Evolutionary conservation across 306 rosid genomes (phyloP), one percentile per base, ranked within the genome.

Genomic region (Trifolium fragiferum): DNA sequence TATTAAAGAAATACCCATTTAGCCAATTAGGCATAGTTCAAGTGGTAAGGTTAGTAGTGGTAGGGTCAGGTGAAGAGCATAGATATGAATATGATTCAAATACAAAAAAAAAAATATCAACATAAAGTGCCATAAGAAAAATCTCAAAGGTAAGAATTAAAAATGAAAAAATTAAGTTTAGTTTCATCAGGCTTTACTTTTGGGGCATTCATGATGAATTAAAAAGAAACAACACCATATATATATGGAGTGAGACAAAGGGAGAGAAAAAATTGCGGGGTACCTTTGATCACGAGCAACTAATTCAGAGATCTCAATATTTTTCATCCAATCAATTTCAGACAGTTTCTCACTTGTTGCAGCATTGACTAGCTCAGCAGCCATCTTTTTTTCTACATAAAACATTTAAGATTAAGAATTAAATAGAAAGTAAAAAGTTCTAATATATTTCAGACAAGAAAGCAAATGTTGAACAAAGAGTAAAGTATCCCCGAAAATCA

Each of bases 301-400:
- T 77, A 90, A 82, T 84, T 92, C 98, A 73, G 96, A 90, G 23
- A 92, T 88, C 78, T 87, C 84, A 81, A 92, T 92, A 76, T 90
- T 92, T 80, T 90, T 90, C 16, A 38, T 72, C 98, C 98, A 92
- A 78, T 92, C 96, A 70, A 83, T 72, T 79, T 90, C 98, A 44
- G 78, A 41, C 51, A 92, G 84, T 82, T 90, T 92, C 82, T 90
- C 96, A 75, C 87, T 90, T 68, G 98, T 92, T 25, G 98, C 98
- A 80, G 90, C 78, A 51, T 87, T 86, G 68, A 92, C 90, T 71
- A 87, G 87, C 75, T 88, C 90, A 47, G 93, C 82, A 10, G 92
- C 96, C 98, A 92, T 92, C 76, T 81, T 81, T 80, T 77, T 57
- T 64, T 65, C 72, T 63, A 37, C 59, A 63, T 54, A 63, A 63